Evolutionary conservation across 106 monocot genomes (phyloP), one percentile per base, ranked within the genome.

Genomic region (Phalaenopsis aphrodite): DNA sequence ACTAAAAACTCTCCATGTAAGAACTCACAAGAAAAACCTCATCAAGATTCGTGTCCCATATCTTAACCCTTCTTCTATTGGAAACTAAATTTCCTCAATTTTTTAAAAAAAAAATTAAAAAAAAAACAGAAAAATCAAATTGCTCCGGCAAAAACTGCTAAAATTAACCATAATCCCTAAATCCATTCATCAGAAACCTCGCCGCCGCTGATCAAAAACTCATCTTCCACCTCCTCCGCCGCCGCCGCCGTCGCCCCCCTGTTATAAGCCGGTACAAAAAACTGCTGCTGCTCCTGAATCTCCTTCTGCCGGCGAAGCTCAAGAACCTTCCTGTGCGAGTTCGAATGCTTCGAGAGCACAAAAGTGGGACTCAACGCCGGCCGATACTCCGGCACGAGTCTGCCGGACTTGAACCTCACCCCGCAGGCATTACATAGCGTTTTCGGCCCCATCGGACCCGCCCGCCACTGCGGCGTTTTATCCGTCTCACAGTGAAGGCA

Each of bases 341-440:
- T 93, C 56, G 93, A 93, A 79, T 93, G 93, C 81, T 80, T 80
- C 9, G 91, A 78, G 21, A 83, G 52, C 24, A 87, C 77, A 77
- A 91, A 93, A 1, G 91, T 93, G 23, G 93, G 93, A 82, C 93
- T 93, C n/a, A 89, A 78, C 8, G 93, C 93, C 36, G 93, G 93
- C n/a, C 93, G 88, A 76, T 93, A 93, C 85, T 93, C 93, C 9
- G 93, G 91, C 52, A 93, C 90, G 16, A 95, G 91, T 9, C 95
- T 84, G 3, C 95, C 95, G 5, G 95, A 95, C 79, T 95, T 95
- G 86, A 82, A 95, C 52, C 93, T 81, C 48, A 95, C 93, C 23
- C 95, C 95, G 64, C 95, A 95, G 23, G 95, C 95, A 56, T 95
- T 95, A 89, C 95, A 95, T 2, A 95, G 89, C 19, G 95, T 93